Evolutionary conservation across 2,329 filamentous ascomycete genomes (phyloP).

Genomic region (Colletotrichum somersetense): DNA sequence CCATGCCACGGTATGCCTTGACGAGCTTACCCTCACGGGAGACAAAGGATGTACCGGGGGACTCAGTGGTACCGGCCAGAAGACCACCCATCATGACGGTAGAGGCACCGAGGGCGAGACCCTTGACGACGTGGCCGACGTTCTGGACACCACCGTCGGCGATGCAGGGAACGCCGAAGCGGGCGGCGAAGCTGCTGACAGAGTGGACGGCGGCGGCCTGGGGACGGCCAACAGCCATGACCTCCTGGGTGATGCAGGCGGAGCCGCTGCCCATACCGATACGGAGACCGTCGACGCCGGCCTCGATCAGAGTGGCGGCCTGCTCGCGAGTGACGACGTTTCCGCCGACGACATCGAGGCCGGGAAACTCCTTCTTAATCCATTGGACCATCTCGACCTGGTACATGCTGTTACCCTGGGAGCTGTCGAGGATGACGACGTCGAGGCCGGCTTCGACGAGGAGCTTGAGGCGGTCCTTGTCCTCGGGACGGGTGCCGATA

Average conservation of each 20-base stretch:
- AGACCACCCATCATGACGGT: constrained; percentile 99
- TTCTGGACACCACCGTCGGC: constrained; percentile 98
- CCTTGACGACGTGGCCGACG: constrained; percentile 98
- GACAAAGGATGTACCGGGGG: constrained; percentile 95
- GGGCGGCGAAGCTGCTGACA: constrained; percentile 88
- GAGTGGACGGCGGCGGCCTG: constrained; percentile 94
- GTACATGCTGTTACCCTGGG: constrained; percentile 98
- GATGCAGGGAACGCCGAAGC: constrained; percentile 97
- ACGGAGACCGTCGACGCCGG: constrained; percentile 94
- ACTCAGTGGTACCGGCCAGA: constrained; percentile 96
- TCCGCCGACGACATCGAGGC: constrained; percentile 94
- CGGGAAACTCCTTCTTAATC: constrained; percentile 88
- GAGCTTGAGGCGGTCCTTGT: constrained; percentile 86
- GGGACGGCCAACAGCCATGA: constrained; percentile 98
- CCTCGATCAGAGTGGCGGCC: constrained; percentile 90
- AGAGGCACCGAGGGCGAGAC: constrained; percentile 91
- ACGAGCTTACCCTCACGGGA: constrained; percentile 97
- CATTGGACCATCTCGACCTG: constrained; percentile 99
- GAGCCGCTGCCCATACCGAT: constrained; percentile 99
- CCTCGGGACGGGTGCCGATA: constrained; percentile 93
- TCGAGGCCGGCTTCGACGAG: constrained; percentile 96
- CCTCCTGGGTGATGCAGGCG: constrained; percentile 98
- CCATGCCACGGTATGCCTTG: constrained; percentile 99
- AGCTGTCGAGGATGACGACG: constrained; percentile 94
- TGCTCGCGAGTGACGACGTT: constrained; percentile 99